Conservation (phyloP, 2,329 filamentous ascomycete genomes). For the Zasmidium cellare region DNA sequence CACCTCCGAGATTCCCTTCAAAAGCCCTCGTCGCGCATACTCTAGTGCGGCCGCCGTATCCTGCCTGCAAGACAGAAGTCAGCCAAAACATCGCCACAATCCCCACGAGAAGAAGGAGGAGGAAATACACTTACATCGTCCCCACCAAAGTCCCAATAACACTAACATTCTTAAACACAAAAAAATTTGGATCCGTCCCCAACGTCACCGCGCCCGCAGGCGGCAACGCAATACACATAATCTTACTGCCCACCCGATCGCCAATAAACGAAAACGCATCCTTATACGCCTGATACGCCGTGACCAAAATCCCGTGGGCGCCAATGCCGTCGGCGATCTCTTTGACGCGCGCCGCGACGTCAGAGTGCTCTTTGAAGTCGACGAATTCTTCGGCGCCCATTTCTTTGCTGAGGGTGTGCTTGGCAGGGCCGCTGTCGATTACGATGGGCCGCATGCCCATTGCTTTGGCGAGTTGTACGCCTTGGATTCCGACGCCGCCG, state of each 20-base stretch:
- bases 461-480: slow-evolving; percentile 47
- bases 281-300: slow-evolving; percentile 38
- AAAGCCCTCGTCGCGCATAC: slow-evolving; percentile 51
- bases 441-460: slow-evolving; percentile 60
- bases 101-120: too few species aligned
- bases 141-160: slow-evolving; percentile 46
- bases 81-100: too few species aligned
- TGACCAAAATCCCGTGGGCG: slow-evolving; percentile 45
- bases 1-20: slow-evolving; percentile 53
- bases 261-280: slow-evolving; percentile 48
- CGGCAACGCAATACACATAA: slow-evolving; percentile 51
- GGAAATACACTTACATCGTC: too few species aligned
- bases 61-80: too few species aligned
- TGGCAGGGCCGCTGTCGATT: slow-evolving; percentile 53
- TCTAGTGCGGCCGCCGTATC: slow-evolving; percentile 50
- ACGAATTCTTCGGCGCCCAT: slow-evolving; percentile 59
- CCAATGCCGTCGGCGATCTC: slow-evolving; percentile 49
- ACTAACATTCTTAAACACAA: slow-evolving; percentile 31
- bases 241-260: slow-evolving; percentile 48
- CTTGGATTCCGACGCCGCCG: slow-evolving; percentile 59
- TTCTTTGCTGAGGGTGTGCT: slow-evolving; percentile 46
- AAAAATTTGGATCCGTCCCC: slow-evolving; percentile 36
- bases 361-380: slow-evolving; percentile 51
- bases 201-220: slow-evolving; percentile 38
- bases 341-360: slow-evolving; percentile 45